phyloP scores from a whole-genome alignment of 352 stramenopile species.

The Poterioochromonas sp. region DNA sequence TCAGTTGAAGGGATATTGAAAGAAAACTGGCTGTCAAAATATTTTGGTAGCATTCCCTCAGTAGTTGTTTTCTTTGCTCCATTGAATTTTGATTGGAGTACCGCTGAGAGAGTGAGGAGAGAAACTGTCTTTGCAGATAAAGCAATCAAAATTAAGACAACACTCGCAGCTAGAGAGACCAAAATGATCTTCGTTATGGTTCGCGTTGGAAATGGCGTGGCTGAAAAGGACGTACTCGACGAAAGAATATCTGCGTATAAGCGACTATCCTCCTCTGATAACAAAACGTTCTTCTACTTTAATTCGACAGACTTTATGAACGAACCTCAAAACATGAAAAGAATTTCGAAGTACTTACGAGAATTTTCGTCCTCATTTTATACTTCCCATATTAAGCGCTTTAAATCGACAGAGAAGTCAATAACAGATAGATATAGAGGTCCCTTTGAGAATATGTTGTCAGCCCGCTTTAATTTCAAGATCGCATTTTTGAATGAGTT shows the following conservation, averaged over 20 bases:
- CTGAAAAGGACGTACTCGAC: slow-evolving; percentile 17
- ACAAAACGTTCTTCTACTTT: slow-evolving; percentile 8
- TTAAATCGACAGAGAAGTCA: background rate
- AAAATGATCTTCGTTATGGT: background rate
- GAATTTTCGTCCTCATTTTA: slow-evolving; percentile 10
- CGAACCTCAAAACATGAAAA: background rate
- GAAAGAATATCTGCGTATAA: background rate
- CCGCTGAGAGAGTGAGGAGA: background rate
- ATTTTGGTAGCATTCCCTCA: background rate
- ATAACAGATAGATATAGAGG: background rate
- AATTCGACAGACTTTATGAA: background rate
- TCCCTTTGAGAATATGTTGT: background rate
- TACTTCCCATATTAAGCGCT: background rate
- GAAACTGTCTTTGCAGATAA: background rate
- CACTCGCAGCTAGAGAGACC: background rate
- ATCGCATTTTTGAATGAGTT: slow-evolving; percentile 25
- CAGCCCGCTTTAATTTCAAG: slow-evolving; percentile 17
- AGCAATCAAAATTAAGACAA: background rate
- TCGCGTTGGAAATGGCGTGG: background rate
- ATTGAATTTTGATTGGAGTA: background rate
- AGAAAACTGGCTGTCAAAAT: background rate
- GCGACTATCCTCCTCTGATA: background rate
- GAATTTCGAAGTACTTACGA: background rate
- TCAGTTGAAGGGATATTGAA: slow-evolving; percentile 6
- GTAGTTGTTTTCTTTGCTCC: background rate